Percentiles rank a stretch among this genome's conserved stretches.
Evolutionary conservation across 1,284 basidiomycete genomes (phyloP).

Genomic region (Limonomyces culmigenus): DNA sequence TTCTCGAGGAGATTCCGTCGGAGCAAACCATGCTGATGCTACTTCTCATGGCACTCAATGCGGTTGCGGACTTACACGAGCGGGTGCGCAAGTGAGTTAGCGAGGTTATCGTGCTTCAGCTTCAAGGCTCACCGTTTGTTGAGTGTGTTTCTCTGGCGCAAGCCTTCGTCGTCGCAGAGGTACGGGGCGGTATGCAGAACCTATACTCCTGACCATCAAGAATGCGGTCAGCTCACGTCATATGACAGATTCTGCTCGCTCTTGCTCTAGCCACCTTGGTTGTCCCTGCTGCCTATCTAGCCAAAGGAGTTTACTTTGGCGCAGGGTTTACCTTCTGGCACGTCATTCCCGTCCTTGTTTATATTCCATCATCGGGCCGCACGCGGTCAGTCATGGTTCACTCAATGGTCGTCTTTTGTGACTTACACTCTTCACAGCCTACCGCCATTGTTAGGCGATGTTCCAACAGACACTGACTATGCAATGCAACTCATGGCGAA

Average conservation of each 20-base stretch:
- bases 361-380: slow-evolving; percentile 28
- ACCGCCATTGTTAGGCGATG: slow-evolving; percentile 28
- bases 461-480: slow-evolving; percentile 48
- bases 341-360: slow-evolving; percentile 33
- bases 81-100: slow-evolving; percentile 42
- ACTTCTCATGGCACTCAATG: slow-evolving; percentile 23
- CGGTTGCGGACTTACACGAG: slow-evolving; percentile 46
- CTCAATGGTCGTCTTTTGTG: not conserved
- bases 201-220: slow-evolving; percentile 2
- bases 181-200: slow-evolving; percentile 26
- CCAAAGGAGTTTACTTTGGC: slow-evolving; percentile 26
- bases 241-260: slow-evolving; percentile 17
- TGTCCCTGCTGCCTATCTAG: slow-evolving; percentile 30
- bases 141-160: slow-evolving; percentile 50
- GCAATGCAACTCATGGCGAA: slow-evolving; percentile 51
- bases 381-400: slow-evolving; percentile 19
- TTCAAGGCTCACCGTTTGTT: not conserved
- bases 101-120: not conserved
- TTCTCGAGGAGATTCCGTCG: slow-evolving; percentile 10
- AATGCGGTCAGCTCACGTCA: slow-evolving; percentile 2
- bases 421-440: slow-evolving; percentile 11
- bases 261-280: slow-evolving; percentile 23
- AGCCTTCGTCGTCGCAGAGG: slow-evolving; percentile 26
- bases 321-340: slow-evolving; percentile 48
- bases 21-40: slow-evolving; percentile 26